Evolutionary conservation across 495 filamentous ascomycete species (phyloP), one percentile per base, ranked within the genome.

Genomic region (Penicillium cosmopolitanum): DNA sequence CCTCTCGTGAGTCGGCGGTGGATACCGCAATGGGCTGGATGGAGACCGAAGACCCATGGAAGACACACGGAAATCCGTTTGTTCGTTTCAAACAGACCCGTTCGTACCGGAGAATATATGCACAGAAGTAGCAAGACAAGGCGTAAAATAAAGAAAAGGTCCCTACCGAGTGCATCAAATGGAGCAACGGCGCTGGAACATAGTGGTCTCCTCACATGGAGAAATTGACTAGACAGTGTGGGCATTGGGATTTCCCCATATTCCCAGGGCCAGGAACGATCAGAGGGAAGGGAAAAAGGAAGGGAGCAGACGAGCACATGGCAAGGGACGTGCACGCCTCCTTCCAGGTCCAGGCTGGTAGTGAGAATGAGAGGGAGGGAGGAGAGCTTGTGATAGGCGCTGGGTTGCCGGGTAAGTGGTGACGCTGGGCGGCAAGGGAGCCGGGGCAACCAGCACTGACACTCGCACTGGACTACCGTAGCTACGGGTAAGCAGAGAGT

Each of bases 361-460:
- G 36, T 55, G 62, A 63, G 65, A 66, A 68, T 60, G 58, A 61
- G 43, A 31, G 8, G 28, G 43, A 43, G 38, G 60, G 51, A 53
- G 35, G 50, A 36, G 54, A 69, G 23, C 23, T 4, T 23, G 64
- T 76, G 73, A 76, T 76, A 73, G 70, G 73, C 64, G 64, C 58
- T 63, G 68, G 61, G 71, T 70, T 73, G 65, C 71, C 73, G 69
- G 61, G 67, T 64, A 71, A 66, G 58, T 57, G 68, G 62, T 59
- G 67, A 54, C 51, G 56, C 66, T 65, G 67, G 61, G 74, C 74
- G 76, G 74, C 71, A 76, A 77, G 76, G 76, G 76, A 79, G 76
- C 65, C 76, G 72, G 62, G 73, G 76, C 76, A 79, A 79, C 76
- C 23, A 23, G 23, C 23, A 23, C 23, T 3, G 23, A 23, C 19